Evolutionary conservation across 805 yeast genomes (phyloP), one percentile per base, ranked within the genome.

Genomic region (Monosporozyma aerobia): DNA sequence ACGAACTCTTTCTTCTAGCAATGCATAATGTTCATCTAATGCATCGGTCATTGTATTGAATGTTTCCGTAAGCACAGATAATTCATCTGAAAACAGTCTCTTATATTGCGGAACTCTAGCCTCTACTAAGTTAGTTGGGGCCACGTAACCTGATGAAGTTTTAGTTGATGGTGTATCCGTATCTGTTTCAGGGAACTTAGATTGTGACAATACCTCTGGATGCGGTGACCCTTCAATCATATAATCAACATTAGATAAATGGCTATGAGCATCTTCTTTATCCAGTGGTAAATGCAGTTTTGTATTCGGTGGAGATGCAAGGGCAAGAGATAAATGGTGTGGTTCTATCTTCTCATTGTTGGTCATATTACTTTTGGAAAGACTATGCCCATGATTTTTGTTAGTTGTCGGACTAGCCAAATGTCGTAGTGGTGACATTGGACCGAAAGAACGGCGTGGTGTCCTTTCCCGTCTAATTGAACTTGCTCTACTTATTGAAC

Each of bases 21-120:
- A 84, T 5, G 84, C 73, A 62, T 92, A 92, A 65, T 92, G 97
- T 54, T 81, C 77, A 54, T 87, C 88, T 37, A 92, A 74, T 61
- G 88, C 96, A 61, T 84, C 87, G 3, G 95, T 83, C 97, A 92
- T 90, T 22, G 84, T 83, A 61, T 90, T 90, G 69, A 90, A 92
- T 0, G 96, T 92, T 39, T 84, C 90, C 0, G 95, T 83, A 32
- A 92, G 72, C 60, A 90, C 96, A 0, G 92, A 85, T 46, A 92
- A 74, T 69, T 92, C 99, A 72, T 94, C 97, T 44, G 79, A 74
- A 62, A 86, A 79, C 29, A 83, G 59, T 46, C 82, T 71, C 65
- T 80, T 57, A 45, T 70, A 57, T 61, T 69, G 71, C 0, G 83
- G 81, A 2, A 78, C 73, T 50, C 74, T 64, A 2, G 74, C 74